Conservation (phyloP, 805 yeast genomes). For the Candida silvicultrix region DNA sequence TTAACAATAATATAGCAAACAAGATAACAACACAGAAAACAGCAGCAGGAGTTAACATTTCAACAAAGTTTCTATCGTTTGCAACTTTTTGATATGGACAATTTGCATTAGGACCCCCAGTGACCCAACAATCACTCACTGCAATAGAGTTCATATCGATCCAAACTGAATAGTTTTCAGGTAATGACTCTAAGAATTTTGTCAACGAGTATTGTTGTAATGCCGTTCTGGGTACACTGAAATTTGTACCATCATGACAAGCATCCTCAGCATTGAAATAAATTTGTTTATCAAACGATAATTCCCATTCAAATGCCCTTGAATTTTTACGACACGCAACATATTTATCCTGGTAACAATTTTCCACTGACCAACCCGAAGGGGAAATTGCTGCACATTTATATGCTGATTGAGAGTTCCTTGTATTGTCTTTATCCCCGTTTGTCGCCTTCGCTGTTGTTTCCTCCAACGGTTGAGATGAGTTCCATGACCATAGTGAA, state of each 20-base stretch:
- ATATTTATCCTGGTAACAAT: conserved; percentile 51
- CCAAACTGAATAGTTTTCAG: conserved; percentile 49
- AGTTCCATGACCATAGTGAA: conserved; percentile 73
- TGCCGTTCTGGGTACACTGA: conserved; percentile 47
- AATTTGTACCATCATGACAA: conserved; percentile 32
- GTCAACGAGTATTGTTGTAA: conserved; percentile 32
- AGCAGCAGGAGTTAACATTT: conserved; percentile 62
- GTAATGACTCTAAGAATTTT: conserved; percentile 12
- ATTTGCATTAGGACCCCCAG: conserved; percentile 68
- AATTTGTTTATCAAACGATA: conserved; percentile 26
- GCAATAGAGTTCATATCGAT: conserved; percentile 76
- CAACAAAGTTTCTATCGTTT: conserved; percentile 48
- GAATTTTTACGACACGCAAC: conserved; percentile 49
- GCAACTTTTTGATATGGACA: conserved; percentile 72
- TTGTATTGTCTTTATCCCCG: conserved; percentile 7
- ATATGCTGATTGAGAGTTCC: conserved; percentile 25
- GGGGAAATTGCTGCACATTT: conserved; percentile 37
- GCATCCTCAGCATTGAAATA: conserved; percentile 37
- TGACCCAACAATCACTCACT: conserved; percentile 73
- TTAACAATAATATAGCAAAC: conserved; percentile 45
- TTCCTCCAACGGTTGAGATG: conserved; percentile 39
- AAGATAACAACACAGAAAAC: conserved; percentile 50
- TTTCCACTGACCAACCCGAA: conserved; percentile 56
- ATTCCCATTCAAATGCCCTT: conserved; percentile 37
- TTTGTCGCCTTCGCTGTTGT: conserved; percentile 14